A percentile compares a stretch with the other conserved stretches of the same genome.
phyloP scores from a whole-genome alignment of 1,284 basidiomycete genomes.

The Malassezia cuniculi region DNA sequence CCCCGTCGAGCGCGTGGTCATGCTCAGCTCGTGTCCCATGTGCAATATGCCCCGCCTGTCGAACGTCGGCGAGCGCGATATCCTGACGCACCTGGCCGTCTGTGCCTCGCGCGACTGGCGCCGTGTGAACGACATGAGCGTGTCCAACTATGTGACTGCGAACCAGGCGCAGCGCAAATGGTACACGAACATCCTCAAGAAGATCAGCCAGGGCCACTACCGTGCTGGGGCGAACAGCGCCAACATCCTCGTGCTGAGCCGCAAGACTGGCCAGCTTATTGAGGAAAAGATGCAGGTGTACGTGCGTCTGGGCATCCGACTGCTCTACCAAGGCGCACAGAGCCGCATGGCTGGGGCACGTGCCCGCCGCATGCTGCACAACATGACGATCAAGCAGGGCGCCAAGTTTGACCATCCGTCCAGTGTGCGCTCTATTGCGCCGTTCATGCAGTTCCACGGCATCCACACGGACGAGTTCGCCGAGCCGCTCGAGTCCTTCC shows the following conservation, averaged over 20 bases:
- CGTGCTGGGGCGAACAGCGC: conserved; percentile 78
- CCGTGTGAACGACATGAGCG: conserved; percentile 57
- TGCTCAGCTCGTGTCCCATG: conserved; percentile 81
- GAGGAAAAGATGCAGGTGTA: conserved; percentile 98
- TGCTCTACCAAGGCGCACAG: conserved; percentile 81
- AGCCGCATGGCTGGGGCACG: conserved; percentile 78
- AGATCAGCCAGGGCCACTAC: conserved; percentile 65
- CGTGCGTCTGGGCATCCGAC: conserved; percentile 75
- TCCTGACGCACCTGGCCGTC: conserved; percentile 71
- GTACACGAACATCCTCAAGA: conserved; percentile 73
- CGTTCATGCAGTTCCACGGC: conserved; percentile 80
- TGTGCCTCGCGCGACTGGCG: conserved; percentile 84
- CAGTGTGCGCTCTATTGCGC: conserved; percentile 68
- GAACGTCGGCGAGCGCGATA: conserved; percentile 78
- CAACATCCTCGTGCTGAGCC: conserved; percentile 59
- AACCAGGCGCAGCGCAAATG: conserved; percentile 93
- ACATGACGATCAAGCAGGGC: conserved; percentile 85
- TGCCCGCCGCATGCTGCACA: conserved; percentile 69
- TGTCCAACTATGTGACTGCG: conserved; percentile 88
- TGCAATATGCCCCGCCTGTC: conserved; percentile 76
- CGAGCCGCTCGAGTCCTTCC: conserved; percentile 70
- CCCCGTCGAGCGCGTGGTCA: conserved; percentile 67
- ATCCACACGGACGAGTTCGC: conserved; percentile 69
- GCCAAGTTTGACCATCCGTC: conserved; percentile 76
- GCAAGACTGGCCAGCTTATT: conserved; percentile 73